A percentile compares a stretch with the other conserved stretches of the same genome.
These are phyloP conservation scores for Gossypium sturtianum DNA, from an alignment of 345 rosid species.

Conservation along the genomic window DNA sequence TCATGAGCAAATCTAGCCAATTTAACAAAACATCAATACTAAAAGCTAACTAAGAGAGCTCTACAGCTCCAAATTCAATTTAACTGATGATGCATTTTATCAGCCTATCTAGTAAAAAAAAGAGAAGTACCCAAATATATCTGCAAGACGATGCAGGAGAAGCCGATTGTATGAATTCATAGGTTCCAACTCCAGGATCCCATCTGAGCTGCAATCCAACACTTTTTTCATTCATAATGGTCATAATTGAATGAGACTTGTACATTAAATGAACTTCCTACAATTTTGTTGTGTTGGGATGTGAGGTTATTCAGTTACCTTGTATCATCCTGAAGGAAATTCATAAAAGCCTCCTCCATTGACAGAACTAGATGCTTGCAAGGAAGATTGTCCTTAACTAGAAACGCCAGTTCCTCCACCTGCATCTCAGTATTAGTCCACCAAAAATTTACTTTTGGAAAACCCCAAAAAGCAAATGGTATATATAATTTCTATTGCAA, in stretches of 20 bases:
- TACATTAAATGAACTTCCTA: neutral
- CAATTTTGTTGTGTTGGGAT: neutral
- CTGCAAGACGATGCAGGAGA: slow-evolving; percentile 63
- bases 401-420: slow-evolving; percentile 67
- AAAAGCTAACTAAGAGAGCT: neutral
- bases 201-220: slow-evolving; percentile 41
- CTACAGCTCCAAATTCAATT: neutral
- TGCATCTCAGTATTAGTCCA: slow-evolving; percentile 13
- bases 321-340: slow-evolving; percentile 40
- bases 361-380: slow-evolving; percentile 61
- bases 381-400: slow-evolving; percentile 57
- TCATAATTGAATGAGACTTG: neutral
- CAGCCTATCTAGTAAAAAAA: neutral
- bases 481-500: neutral
- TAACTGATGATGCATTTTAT: neutral
- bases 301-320: slow-evolving; percentile 19
- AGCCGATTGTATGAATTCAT: slow-evolving; percentile 64
- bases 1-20: slow-evolving; percentile 53
- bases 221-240: neutral
- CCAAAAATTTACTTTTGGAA: neutral
- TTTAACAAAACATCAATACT: slow-evolving; percentile 1
- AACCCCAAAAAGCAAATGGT: neutral
- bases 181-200: slow-evolving; percentile 56
- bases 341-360: slow-evolving; percentile 51
- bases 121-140: slow-evolving; percentile 52